Evolutionary conservation across 83 land plant genomes (phyloP), one percentile per base, ranked within the genome.

Genomic region (Picea engelmannii): DNA sequence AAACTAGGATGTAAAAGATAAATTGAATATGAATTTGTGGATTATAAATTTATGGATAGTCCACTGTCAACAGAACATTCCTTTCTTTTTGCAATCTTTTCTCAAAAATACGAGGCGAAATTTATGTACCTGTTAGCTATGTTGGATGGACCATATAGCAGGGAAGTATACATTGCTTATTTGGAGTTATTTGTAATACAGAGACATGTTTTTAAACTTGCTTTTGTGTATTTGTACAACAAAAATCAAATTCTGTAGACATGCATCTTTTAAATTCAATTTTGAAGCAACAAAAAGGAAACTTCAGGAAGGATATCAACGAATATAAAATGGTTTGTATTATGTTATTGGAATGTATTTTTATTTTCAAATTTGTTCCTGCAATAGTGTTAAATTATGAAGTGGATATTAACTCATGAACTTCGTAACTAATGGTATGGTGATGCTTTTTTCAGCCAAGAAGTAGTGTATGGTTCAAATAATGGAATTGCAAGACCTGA

Each of bases 251-350:
- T 65, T 24, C 3, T 58, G 74, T 78, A 10, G 92, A 81, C 13
- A 89, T 13, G 79, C 16, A 25, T 76, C 84, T 35, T 80, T 89
- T 4, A 81, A 55, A 38, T 61, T 82, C 31, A 93, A 87, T 82
- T 12, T 94, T 18, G 95, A 92, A 73, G 88, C 88, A 6, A 61
- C 93, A 20, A 94, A 90, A 77, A 85, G 92, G 76, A 88, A 86
- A 74, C 95, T 94, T n/a, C 95, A 92, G 0, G 95, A 94, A 85
- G 82, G 95, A 15, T 94, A 93, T 70, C 96, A 90, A 82, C 82
- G 81, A 85, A 92, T 89, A 67, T 90, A 94, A 76, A 90, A 90
- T 47, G 96, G 96, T 94, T 31, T 44, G 83, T 81, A 81, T 40
- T 25, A 67, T 80, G 66, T 55, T 76, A 24, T 55, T 76, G 47